A percentile compares a stretch with the other conserved stretches of the same genome.
These are phyloP conservation scores for Inga oerstediana DNA, from an alignment of 306 rosid species.

Conservation along the genomic window DNA sequence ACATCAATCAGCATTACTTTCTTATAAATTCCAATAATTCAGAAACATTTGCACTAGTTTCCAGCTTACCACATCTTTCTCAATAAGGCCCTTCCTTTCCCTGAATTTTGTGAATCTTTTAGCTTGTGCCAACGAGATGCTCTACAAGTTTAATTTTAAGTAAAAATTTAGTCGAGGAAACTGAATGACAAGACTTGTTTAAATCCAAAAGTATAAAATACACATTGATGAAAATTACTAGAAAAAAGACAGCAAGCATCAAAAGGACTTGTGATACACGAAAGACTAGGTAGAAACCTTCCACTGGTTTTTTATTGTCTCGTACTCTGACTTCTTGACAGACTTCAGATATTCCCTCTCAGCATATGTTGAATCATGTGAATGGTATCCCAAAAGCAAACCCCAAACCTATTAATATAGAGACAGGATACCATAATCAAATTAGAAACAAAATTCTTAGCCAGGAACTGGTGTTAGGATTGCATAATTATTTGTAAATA, in stretches of 20 bases:
- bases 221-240: not conserved
- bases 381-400: conserved; percentile 81
- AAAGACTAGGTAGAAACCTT: conserved; percentile 55
- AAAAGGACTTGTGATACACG: not conserved
- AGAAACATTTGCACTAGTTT: conserved; percentile 28
- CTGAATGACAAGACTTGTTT: not conserved
- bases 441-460: conserved; percentile 23
- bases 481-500: not conserved
- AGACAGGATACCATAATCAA: conserved; percentile 28
- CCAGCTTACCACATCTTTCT: conserved; percentile 92
- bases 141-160: conserved; percentile 46
- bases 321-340: conserved; percentile 72
- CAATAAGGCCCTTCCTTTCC: conserved; percentile 96
- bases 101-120: conserved; percentile 93
- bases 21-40: conserved; percentile 18
- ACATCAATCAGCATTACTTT: conserved; percentile 22
- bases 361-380: conserved; percentile 87
- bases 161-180: not conserved
- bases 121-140: conserved; percentile 82
- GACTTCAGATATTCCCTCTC: conserved; percentile 82
- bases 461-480: conserved; percentile 2
- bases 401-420: conserved; percentile 73
- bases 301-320: conserved; percentile 90
- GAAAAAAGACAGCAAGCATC: not conserved
- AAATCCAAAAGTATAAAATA: not conserved